Conservation (phyloP, 495 filamentous ascomycete species). For the Penicillium silybi region DNA sequence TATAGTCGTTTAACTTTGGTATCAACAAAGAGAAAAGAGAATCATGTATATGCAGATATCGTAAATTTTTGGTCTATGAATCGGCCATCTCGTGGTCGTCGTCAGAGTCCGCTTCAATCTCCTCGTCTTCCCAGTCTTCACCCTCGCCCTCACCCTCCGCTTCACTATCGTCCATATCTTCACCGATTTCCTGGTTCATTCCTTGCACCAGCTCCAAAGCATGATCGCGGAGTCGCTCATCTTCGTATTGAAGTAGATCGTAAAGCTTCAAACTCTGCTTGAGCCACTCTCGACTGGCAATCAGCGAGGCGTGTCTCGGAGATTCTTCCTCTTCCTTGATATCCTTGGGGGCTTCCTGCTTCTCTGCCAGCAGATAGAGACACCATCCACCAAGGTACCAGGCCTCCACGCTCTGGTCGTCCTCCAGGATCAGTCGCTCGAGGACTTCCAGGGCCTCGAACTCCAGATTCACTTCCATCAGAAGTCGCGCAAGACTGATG, state of each 20-base stretch:
- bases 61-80: constrained; percentile 27
- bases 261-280: constrained; percentile 49
- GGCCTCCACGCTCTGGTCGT: constrained; percentile 89
- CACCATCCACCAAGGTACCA: constrained; percentile 98
- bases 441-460: constrained; percentile 80
- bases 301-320: constrained; percentile 37
- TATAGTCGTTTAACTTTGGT: constrained; percentile 22
- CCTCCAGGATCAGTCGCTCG: constrained; percentile 76
- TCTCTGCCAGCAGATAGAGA: constrained; percentile 72
- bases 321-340: constrained; percentile 25
- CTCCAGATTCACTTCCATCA: constrained; percentile 88
- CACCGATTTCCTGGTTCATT: constrained; percentile 52
- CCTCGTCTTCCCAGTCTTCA: constrained; percentile 39
- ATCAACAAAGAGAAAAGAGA: constrained; percentile 30
- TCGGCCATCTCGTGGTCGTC: constrained; percentile 50
- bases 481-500: constrained; percentile 75
- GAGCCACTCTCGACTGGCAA: constrained; percentile 52
- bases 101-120: constrained; percentile 40
- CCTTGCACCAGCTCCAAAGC: constrained; percentile 55
- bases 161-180: constrained; percentile 49
- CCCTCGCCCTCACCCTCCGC: constrained; percentile 46
- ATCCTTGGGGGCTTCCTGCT: constrained; percentile 47
- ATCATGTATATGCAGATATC: constrained; percentile 21
- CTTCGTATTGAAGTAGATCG: constrained; percentile 45
- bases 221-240: constrained; percentile 50